Conservation (phyloP, 2,329 filamentous ascomycete species). For the Ilyonectria robusta region DNA sequence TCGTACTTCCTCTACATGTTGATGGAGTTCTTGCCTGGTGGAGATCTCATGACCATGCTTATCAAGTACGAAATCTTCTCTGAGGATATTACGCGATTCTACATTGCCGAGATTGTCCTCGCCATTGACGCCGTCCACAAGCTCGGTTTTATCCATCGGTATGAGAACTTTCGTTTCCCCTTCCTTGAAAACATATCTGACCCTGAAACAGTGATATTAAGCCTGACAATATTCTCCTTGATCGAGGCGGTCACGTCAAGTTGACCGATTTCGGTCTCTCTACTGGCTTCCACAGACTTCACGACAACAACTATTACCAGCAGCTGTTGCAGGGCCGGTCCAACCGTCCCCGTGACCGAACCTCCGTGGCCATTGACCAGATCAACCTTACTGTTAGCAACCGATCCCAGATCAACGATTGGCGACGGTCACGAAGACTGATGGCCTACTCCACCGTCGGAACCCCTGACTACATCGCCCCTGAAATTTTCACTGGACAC, state of each 20-base stretch:
- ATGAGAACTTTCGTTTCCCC: slow-evolving; percentile 52
- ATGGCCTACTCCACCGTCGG: slow-evolving; percentile 99
- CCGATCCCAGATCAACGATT: slow-evolving; percentile 97
- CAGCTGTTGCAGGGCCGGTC: slow-evolving; percentile 89
- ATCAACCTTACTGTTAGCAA: slow-evolving; percentile 99
- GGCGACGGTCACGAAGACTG: slow-evolving; percentile 93
- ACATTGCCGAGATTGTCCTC: slow-evolving; percentile 97
- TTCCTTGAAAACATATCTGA: slow-evolving; percentile 29
- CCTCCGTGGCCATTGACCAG: slow-evolving; percentile 95
- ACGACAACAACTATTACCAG: slow-evolving; percentile 99
- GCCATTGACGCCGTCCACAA: slow-evolving; percentile 99
- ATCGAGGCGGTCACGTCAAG: slow-evolving; percentile 97
- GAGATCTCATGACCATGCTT: slow-evolving; percentile 99
- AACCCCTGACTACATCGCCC: slow-evolving; percentile 98
- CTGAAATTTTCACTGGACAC: slow-evolving; percentile 96
- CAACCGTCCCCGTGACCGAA: slow-evolving; percentile 83
- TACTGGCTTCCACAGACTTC: slow-evolving; percentile 96
- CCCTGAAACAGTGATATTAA: slow-evolving; percentile 86
- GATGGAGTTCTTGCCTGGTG: slow-evolving; percentile 98
- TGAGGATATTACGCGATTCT: slow-evolving; percentile 98
- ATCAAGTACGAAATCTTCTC: slow-evolving; percentile 99
- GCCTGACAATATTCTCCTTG: slow-evolving; percentile 97
- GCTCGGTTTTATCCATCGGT: slow-evolving; percentile 98
- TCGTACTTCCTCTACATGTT: slow-evolving; percentile 97
- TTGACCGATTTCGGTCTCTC: slow-evolving; percentile 98